phyloP scores from a whole-genome alignment of 495 filamentous ascomycete genomes.

The Cenococcum geophilum region DNA sequence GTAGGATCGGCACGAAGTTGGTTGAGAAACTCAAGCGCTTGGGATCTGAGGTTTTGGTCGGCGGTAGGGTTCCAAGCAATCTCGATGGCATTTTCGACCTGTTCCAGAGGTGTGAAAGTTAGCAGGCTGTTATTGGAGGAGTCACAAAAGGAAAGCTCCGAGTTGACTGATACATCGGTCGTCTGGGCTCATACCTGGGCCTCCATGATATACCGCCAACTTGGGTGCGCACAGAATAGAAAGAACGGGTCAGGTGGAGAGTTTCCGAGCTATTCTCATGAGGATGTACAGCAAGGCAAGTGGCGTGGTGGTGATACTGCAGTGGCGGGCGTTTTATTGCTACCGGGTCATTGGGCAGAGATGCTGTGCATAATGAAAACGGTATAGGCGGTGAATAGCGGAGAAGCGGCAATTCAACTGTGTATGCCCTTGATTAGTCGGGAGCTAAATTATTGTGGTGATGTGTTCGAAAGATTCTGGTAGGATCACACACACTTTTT shows the following conservation, averaged over 20 bases:
- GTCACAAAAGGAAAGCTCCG: not conserved
- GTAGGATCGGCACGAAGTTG: constrained; percentile 70
- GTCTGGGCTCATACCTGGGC: constrained; percentile 20
- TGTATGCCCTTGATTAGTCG: constrained; percentile 6
- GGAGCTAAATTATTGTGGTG: not conserved
- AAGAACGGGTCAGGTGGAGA: not conserved
- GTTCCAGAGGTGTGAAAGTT: constrained; percentile 2
- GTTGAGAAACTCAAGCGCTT: constrained; percentile 83
- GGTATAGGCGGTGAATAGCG: constrained; percentile 23
- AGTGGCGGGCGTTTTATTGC: constrained; percentile 12
- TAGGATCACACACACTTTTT: not conserved
- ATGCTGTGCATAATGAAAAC: constrained; percentile 22
- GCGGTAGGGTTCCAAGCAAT: constrained; percentile 76
- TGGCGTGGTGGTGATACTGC: constrained; percentile 7
- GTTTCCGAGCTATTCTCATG: constrained; percentile 1
- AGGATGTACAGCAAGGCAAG: constrained; percentile 15
- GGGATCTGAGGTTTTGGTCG: constrained; percentile 65
- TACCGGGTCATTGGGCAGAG: constrained; percentile 26
- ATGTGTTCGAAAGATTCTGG: not conserved
- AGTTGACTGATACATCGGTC: not conserved
- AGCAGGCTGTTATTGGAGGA: not conserved
- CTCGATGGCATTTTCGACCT: constrained; percentile 90
- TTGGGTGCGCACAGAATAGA: constrained; percentile 7
- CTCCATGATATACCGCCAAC: constrained; percentile 30
- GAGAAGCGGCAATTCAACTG: constrained; percentile 7